A percentile compares a stretch with the other conserved stretches of the same genome.
phyloP scores from a whole-genome alignment of 169 alveolate genomes.

The Plasmodium falciparum region DNA sequence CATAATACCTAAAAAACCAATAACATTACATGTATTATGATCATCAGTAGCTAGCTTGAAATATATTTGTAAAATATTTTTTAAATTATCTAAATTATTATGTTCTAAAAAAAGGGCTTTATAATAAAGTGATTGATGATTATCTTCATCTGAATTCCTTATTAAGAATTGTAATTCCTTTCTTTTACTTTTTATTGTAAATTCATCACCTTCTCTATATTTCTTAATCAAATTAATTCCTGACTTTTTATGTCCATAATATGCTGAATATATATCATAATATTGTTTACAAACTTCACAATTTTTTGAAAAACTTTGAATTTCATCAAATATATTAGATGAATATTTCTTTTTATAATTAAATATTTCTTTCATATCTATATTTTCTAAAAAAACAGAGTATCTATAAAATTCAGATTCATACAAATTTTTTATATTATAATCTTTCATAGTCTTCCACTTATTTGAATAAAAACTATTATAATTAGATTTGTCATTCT shows the following conservation, averaged over 20 bases:
- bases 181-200: slow-evolving; percentile 65
- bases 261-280: slow-evolving; percentile 73
- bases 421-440: slow-evolving; percentile 5
- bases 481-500: not conserved
- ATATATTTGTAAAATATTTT: slow-evolving; percentile 63
- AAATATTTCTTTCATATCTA: slow-evolving; percentile 60
- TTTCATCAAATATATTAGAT: slow-evolving; percentile 52
- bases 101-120: slow-evolving; percentile 51
- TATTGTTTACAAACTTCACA: slow-evolving; percentile 75
- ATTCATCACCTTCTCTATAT: slow-evolving; percentile 67
- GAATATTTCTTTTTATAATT: slow-evolving; percentile 63
- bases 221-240: slow-evolving; percentile 44
- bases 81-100: slow-evolving; percentile 45
- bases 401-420: slow-evolving; percentile 50
- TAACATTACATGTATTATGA: slow-evolving; percentile 66
- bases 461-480: not conserved
- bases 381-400: slow-evolving; percentile 34
- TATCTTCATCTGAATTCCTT: slow-evolving; percentile 28
- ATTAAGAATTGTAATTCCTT: slow-evolving; percentile 54
- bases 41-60: slow-evolving; percentile 52
- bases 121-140: slow-evolving; percentile 62
- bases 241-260: slow-evolving; percentile 66
- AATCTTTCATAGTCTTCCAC: too few species aligned
- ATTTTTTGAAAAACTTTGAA: slow-evolving; percentile 63
- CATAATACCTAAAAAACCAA: slow-evolving; percentile 57